Conservation (phyloP, 1,284 basidiomycete species). For the Veloboletus limbatus region DNA sequence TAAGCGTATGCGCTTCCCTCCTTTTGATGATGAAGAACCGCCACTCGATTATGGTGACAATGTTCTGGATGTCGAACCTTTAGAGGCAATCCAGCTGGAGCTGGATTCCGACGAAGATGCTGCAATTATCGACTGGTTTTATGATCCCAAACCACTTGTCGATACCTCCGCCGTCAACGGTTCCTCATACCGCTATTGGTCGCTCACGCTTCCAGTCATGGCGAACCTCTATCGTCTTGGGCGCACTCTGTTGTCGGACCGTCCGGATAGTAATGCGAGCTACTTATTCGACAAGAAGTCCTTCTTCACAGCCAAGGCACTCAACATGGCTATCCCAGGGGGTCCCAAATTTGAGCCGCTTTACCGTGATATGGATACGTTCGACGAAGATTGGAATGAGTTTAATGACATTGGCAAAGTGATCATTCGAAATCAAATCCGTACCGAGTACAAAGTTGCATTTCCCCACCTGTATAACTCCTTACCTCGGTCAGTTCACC, state of each 20-base stretch:
- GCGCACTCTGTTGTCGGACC: constrained; percentile 89
- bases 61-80: constrained; percentile 94
- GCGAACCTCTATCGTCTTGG: constrained; percentile 96
- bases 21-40: constrained; percentile 99
- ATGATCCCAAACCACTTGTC: constrained; percentile 92
- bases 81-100: constrained; percentile 98
- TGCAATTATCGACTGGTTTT: constrained; percentile 98
- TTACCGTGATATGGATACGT: constrained; percentile 93
- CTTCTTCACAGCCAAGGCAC: constrained; percentile 97
- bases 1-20: constrained; percentile 99
- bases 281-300: constrained; percentile 98
- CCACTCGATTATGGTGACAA: constrained; percentile 99
- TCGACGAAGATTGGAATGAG: constrained; percentile 99
- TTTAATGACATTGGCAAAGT: constrained; percentile 99
- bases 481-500: constrained; percentile 90
- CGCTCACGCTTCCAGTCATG: constrained; percentile 90
- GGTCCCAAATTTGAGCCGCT: constrained; percentile 97
- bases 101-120: constrained; percentile 92
- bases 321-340: constrained; percentile 98
- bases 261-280: constrained; percentile 84
- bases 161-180: constrained; percentile 91
- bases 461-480: constrained; percentile 99
- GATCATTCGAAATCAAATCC: constrained; percentile 97
- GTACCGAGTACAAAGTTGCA: constrained; percentile 99
- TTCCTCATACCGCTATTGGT: constrained; percentile 92